Conservation (phyloP, 2,329 filamentous ascomycete genomes). For the Penicillium sp. region DNA sequence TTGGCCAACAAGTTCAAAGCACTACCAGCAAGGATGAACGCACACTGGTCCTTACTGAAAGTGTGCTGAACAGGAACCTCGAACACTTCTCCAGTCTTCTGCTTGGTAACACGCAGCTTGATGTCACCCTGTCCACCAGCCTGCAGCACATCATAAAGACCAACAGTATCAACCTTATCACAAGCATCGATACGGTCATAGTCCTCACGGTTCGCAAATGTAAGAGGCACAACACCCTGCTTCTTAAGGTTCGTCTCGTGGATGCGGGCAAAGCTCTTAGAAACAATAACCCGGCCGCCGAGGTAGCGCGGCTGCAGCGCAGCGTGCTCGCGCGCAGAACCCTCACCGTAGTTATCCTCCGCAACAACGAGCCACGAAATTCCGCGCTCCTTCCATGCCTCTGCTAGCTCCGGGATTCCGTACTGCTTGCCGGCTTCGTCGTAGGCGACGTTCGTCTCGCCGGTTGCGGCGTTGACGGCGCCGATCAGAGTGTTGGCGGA, state of each 20-base stretch:
- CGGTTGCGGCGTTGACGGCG: constrained; percentile 86
- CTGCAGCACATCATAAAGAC: constrained; percentile 76
- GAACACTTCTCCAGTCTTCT: constrained; percentile 61
- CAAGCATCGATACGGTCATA: constrained; percentile 67
- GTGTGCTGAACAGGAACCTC: constrained; percentile 80
- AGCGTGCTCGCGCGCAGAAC: constrained; percentile 84
- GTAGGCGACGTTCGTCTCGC: constrained; percentile 89
- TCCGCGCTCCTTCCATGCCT: constrained; percentile 73
- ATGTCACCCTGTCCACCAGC: constrained; percentile 80
- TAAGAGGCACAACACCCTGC: constrained; percentile 93
- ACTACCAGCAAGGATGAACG: constrained; percentile 89
- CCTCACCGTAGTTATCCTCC: constrained; percentile 96
- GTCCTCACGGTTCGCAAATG: constrained; percentile 77
- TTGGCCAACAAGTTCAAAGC: constrained; percentile 84
- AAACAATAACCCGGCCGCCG: constrained; percentile 72
- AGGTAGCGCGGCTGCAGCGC: constrained; percentile 89
- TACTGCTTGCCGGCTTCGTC: constrained; percentile 73
- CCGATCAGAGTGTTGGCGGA: constrained; percentile 96
- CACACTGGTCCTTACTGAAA: constrained; percentile 84
- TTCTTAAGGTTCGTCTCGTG: constrained; percentile 97
- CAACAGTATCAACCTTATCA: constrained; percentile 79
- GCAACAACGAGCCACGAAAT: constrained; percentile 91
- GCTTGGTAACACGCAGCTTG: constrained; percentile 64
- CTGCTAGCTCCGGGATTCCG: constrained; percentile 61
- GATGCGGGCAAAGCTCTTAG: constrained; percentile 87